phyloP scores from a whole-genome alignment of 306 rosid species.

The Albizia julibrissin region DNA sequence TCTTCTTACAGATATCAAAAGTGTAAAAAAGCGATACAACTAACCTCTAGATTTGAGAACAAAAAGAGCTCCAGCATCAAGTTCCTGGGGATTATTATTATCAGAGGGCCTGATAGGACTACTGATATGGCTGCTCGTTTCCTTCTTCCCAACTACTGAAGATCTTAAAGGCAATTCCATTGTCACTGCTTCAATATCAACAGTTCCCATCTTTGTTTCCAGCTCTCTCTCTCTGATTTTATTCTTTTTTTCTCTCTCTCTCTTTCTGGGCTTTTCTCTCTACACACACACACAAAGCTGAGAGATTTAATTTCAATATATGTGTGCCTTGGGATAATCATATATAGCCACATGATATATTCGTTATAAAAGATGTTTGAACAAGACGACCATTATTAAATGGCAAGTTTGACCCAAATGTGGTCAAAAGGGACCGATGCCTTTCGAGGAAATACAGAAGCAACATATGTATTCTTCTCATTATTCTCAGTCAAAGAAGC shows the following conservation, averaged over 20 bases:
- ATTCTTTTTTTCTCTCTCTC: too few species aligned
- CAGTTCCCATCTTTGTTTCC: conserved; percentile 42
- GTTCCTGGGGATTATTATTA: conserved; percentile 30
- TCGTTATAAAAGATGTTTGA: neutral
- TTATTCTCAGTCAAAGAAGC: conserved; percentile 52
- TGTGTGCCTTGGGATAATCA: conserved; percentile 32
- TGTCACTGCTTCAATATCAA: conserved; percentile 28
- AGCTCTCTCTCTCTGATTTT: neutral
- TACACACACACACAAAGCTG: neutral
- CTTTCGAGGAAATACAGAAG: conserved; percentile 30
- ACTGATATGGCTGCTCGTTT: conserved; percentile 39
- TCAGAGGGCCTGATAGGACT: neutral
- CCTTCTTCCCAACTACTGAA: conserved; percentile 33
- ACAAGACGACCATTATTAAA: neutral
- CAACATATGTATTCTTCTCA: conserved; percentile 29
- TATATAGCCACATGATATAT: neutral
- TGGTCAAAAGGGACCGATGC: conserved; percentile 29
- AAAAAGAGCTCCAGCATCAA: conserved; percentile 81
- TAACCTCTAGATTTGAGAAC: conserved; percentile 80
- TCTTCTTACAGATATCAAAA: neutral
- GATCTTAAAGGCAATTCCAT: conserved; percentile 32
- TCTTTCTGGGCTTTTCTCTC: neutral
- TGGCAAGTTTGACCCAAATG: conserved; percentile 33
- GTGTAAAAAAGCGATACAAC: neutral
- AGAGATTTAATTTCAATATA: conserved; percentile 13